These are phyloP conservation scores for Parsonsia alboflavescens DNA, from an alignment of 257 asterid genomes.

Conservation along the genomic window DNA sequence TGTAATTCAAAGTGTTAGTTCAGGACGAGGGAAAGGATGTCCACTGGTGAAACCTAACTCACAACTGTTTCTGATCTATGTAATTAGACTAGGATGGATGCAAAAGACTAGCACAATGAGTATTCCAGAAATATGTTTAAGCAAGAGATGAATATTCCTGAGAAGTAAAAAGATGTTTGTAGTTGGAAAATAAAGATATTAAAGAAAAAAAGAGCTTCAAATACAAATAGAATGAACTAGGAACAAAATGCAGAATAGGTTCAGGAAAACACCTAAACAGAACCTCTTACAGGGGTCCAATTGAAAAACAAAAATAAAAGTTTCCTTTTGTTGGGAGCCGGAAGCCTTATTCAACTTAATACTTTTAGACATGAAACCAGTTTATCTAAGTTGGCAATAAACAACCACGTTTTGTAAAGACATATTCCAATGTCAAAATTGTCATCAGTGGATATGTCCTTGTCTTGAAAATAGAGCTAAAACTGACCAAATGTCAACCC, in stretches of 20 bases:
- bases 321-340: neutral
- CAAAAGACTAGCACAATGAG: neutral
- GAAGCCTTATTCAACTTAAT: neutral
- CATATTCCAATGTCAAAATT: neutral
- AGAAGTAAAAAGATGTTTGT: neutral
- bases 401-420: no score
- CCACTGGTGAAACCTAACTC: neutral
- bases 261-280: neutral
- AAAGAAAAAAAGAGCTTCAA: no score
- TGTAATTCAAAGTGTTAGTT: neutral
- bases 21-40: neutral
- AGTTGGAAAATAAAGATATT: neutral
- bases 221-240: no score
- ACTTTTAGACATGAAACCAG: neutral
- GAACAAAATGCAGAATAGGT: neutral
- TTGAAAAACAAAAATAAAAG: no score
- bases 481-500: neutral
- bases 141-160: neutral
- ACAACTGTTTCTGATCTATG: neutral
- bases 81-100: neutral
- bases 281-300: no score
- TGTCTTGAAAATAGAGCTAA: neutral
- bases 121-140: neutral
- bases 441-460: neutral
- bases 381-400: neutral